These are phyloP conservation scores for Tuber microsphaerosporum DNA, from an alignment of 495 filamentous ascomycete genomes.

Conservation along the genomic window DNA sequence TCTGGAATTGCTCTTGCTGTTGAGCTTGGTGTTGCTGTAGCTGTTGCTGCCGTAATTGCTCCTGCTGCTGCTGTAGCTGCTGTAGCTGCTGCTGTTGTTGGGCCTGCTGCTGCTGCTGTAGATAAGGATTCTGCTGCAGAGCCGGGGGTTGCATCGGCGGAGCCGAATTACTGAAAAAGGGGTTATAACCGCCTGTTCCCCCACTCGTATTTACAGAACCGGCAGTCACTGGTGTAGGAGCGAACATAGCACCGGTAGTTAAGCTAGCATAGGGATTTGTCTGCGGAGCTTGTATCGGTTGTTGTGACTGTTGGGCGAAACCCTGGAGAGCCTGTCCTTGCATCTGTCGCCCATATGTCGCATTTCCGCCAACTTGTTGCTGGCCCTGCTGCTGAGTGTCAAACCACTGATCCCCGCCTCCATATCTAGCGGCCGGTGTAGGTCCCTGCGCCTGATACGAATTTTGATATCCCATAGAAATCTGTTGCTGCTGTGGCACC, in stretches of 20 bases:
- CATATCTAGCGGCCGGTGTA: neutral
- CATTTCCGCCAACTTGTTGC: slow-evolving; percentile 42
- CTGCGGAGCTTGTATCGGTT: slow-evolving; percentile 45
- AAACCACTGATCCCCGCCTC: slow-evolving; percentile 21
- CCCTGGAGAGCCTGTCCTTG: slow-evolving; percentile 46
- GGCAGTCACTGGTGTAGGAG: slow-evolving; percentile 5
- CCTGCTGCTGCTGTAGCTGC: slow-evolving; percentile 22
- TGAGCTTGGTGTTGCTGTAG: slow-evolving; percentile 33
- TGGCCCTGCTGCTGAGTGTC: slow-evolving; percentile 45
- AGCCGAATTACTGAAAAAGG: slow-evolving; percentile 22
- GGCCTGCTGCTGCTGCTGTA: slow-evolving; percentile 33
- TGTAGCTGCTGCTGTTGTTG: slow-evolving; percentile 38
- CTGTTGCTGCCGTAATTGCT: slow-evolving; percentile 27
- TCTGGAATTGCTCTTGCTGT: slow-evolving; percentile 28
- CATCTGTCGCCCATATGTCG: slow-evolving; percentile 46
- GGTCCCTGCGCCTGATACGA: slow-evolving; percentile 10
- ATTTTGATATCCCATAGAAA: slow-evolving; percentile 12
- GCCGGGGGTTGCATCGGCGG: slow-evolving; percentile 37
- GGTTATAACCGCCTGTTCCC: slow-evolving; percentile 23
- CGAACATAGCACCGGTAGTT: slow-evolving; percentile 1
- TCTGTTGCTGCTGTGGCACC: slow-evolving; percentile 45
- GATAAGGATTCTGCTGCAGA: slow-evolving; percentile 42
- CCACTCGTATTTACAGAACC: slow-evolving; percentile 38
- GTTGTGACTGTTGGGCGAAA: slow-evolving; percentile 46
- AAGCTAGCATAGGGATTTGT: slow-evolving; percentile 28